These are phyloP conservation scores for Rhodomyrtus tomentosa DNA, from an alignment of 345 rosid genomes.

Conservation along the genomic window DNA sequence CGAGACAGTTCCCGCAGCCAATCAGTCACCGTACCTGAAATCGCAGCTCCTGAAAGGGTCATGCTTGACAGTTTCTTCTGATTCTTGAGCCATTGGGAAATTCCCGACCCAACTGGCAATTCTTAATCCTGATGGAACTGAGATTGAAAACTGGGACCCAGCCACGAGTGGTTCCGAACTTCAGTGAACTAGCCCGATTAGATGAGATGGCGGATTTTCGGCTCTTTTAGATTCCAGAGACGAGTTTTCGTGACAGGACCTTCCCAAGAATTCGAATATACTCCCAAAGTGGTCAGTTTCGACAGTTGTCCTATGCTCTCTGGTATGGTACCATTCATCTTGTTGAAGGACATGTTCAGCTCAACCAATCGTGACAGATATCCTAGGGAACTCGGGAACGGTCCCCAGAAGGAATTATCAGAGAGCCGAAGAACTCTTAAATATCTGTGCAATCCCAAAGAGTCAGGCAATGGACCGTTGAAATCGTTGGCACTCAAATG, in stretches of 20 bases:
- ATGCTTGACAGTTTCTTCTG: neutral
- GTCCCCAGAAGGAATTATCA: neutral
- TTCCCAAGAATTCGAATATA: slow-evolving; percentile 6
- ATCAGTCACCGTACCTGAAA: slow-evolving; percentile 1
- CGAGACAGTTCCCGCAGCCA: slow-evolving; percentile 11
- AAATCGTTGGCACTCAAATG: neutral
- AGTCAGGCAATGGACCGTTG: slow-evolving; percentile 2
- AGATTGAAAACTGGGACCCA: slow-evolving; percentile 17
- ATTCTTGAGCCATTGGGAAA: slow-evolving; percentile 18
- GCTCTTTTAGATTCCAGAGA: slow-evolving; percentile 4
- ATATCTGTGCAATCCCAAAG: neutral
- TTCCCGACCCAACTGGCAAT: slow-evolving; percentile 6
- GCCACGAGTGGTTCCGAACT: neutral
- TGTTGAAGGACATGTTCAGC: slow-evolving; percentile 2
- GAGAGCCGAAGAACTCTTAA: slow-evolving; percentile 1
- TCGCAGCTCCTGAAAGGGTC: neutral
- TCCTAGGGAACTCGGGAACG: slow-evolving; percentile 13
- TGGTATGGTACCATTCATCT: slow-evolving; percentile 17
- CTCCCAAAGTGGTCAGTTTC: neutral
- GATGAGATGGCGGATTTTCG: neutral
- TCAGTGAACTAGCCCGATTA: neutral
- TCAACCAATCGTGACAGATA: slow-evolving; percentile 1
- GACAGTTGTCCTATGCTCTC: slow-evolving; percentile 10
- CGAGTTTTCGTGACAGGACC: slow-evolving; percentile 8
- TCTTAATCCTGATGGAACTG: neutral